Evolutionary conservation across 192 early-diverging fungal genomes (phyloP).

Genomic region (Coemansia sp.): DNA sequence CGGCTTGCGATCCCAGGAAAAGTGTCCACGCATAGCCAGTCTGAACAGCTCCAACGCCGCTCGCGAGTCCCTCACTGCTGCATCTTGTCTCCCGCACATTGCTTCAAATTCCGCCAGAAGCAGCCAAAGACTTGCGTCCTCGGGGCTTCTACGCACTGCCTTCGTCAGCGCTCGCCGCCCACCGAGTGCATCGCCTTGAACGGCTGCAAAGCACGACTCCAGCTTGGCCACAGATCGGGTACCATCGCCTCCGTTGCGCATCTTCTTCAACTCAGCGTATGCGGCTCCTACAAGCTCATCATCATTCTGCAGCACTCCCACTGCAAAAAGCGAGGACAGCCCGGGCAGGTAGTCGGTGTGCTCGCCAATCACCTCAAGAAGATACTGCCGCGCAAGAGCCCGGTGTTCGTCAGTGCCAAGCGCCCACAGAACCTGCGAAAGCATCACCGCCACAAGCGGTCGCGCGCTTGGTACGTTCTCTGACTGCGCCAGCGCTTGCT

Average conservation of each 20-base stretch:
- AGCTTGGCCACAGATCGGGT: conserved; percentile 15
- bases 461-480: conserved; percentile 54
- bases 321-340: conserved; percentile 47
- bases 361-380: conserved; percentile 56
- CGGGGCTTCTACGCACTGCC: conserved; percentile 23
- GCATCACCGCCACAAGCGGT: conserved; percentile 68
- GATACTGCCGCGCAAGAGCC: conserved; percentile 74
- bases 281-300: conserved; percentile 32
- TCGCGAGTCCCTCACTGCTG: conserved; percentile 10
- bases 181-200: conserved; percentile 23
- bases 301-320: conserved; percentile 47
- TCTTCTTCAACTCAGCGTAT: conserved; percentile 23
- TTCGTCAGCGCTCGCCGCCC: conserved; percentile 33
- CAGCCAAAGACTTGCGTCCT: conserved; percentile 30
- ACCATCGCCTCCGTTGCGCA: conserved; percentile 9
- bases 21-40: conserved; percentile 18
- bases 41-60: conserved; percentile 24
- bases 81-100: conserved; percentile 1
- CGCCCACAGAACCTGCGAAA: conserved; percentile 90
- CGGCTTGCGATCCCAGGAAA: conserved; percentile 29
- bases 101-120: conserved; percentile 24
- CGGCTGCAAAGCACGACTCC: conserved; percentile 23
- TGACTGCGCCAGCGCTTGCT: conserved; percentile 61
- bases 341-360: conserved; percentile 15
- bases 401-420: conserved; percentile 78